Base-by-base conservation (phyloP, 768 basidiomycete species). In the Termitomyces sp. region DNA sequence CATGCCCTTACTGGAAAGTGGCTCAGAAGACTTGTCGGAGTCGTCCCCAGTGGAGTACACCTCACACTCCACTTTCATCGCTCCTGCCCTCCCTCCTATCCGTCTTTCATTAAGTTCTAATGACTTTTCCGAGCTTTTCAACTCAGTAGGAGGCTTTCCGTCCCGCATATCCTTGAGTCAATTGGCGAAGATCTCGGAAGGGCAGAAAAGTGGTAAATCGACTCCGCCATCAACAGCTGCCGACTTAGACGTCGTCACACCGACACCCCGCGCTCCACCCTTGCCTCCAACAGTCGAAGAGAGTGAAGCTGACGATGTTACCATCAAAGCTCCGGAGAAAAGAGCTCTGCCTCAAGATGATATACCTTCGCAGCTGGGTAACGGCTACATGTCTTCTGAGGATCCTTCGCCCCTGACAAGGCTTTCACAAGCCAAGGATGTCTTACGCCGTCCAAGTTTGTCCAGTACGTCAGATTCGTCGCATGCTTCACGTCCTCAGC, bases 81-180 rank as follows among this genome's bases (percentile, higher is more conserved):
- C 91, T 0, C 93, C 94, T 41, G 90, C 92, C 3, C 76, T 95
- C 31, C 93, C 93, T 3, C 92, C 92, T 0, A 94, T 96, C 66
- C 85, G 91, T n/a, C 89, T 96, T 70, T 95, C 94, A 16, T 81
- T 96, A 75, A 89, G 85, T 59, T 82, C 86, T 48, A 77, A 84
- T 0, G 94, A 96, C 69, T 95, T 98, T 67, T 84, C 86, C 0
- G 88, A 89, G 59, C 71, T 91, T 18, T 78, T 91, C 53, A 83
- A 73, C 64, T 81, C 83, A 34, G 82, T 85, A 6, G 82, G 80
- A 39, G 81, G 81, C 20, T 67, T 77, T 27, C 76, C 78, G 16
- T 73, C 81, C 11, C 67, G 80, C 58, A 76, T 78, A 64, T 75
- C 78, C 18, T 66, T 83, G 50, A 78, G 80, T 42, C 73, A 76